A percentile compares a stretch with the other conserved stretches of the same genome.
Conservation (phyloP, 2,329 filamentous ascomycete genomes). For the Scedosporium boydii region DNA sequence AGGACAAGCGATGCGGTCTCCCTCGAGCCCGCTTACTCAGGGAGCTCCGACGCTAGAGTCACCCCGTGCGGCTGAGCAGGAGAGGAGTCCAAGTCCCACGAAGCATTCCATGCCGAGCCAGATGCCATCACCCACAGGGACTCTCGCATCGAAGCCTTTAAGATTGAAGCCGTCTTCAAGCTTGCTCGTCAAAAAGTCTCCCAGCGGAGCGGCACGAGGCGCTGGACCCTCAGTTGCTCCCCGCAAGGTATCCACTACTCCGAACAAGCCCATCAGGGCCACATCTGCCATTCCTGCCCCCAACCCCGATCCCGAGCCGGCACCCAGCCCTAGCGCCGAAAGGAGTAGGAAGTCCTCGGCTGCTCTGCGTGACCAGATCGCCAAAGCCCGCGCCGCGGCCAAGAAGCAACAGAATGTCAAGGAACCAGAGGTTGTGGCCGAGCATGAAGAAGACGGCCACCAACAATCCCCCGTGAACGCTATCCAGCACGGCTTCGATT, state of each 20-base stretch:
- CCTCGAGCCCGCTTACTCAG: background rate
- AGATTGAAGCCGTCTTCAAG: slow-evolving; percentile 1
- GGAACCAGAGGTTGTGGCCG: slow-evolving; percentile 1
- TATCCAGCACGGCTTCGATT: slow-evolving; percentile 27
- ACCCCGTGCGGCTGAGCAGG: background rate
- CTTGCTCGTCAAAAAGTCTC: slow-evolving; percentile 4
- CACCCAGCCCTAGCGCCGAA: slow-evolving; percentile 1
- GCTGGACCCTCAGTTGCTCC: slow-evolving; percentile 11
- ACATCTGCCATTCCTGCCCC: background rate
- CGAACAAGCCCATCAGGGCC: slow-evolving; percentile 8
- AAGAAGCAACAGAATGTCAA: slow-evolving; percentile 34
- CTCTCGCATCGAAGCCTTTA: background rate
- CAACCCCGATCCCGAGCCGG: slow-evolving; percentile 4
- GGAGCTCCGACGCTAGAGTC: slow-evolving; percentile 15
- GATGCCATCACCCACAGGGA: background rate
- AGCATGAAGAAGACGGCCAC: background rate
- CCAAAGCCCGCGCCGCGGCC: slow-evolving; percentile 79
- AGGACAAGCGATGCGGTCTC: background rate
- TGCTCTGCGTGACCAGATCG: slow-evolving; percentile 81
- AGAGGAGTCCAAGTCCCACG: slow-evolving; percentile 6
- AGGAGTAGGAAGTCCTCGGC: slow-evolving; percentile 58
- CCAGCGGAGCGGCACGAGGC: background rate
- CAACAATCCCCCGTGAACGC: background rate
- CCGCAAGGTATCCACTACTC: slow-evolving; percentile 10
- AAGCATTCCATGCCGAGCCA: background rate